Base-by-base conservation (phyloP, 1,284 basidiomycete genomes). In the Rhodotorula sp. region DNA sequence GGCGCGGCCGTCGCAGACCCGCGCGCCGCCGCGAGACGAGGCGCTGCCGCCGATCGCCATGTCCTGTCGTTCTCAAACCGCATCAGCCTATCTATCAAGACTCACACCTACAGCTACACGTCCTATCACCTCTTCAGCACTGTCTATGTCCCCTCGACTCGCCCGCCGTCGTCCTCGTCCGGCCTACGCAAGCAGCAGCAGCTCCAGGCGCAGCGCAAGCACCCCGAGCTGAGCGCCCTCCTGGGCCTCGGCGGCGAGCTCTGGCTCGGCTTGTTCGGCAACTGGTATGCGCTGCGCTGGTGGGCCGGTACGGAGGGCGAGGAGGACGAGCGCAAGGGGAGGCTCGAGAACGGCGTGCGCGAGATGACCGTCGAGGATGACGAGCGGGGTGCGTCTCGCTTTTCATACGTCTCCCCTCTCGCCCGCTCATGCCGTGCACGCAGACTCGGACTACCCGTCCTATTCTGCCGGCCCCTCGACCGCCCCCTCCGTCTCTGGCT, bases 31-130 rank as follows among this genome's bases (percentile, higher is more conserved):
- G 51, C 39, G 29, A 37, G 22, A 27, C 61, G 61, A 25, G 44
- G 19, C 7, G 8, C 56, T 9, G 9, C 56, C 8, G 12, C 61
- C 27, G 65, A 57, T 58, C 70, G 51, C 10, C 61, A 77, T 70
- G 57, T 80, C 79, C 54, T 86, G 85, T 62, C 87, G 88, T 46
- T 95, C 81, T 89, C 90, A 70, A 94, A 91, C 83, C 90, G 92
- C 75, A 92, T 94, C 69, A 90, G 92, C 44, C 88, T 98, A 71
- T 92, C 92, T 4, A 87, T 98, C 60, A 90, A 92, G 71, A 98
- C 95, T 2, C 94, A 95, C n/a, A 89, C 90, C 78, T 93, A 94
- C 81, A 87, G 89, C 74, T 90, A 93, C 80, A 90, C 90, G 74
- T 91, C 87, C 78, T 91, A 92, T 80, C 90, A 87, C 48, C 84